Base-by-base conservation (phyloP, 2,329 filamentous ascomycete genomes). In the Tolypocladium pustulatum region DNA sequence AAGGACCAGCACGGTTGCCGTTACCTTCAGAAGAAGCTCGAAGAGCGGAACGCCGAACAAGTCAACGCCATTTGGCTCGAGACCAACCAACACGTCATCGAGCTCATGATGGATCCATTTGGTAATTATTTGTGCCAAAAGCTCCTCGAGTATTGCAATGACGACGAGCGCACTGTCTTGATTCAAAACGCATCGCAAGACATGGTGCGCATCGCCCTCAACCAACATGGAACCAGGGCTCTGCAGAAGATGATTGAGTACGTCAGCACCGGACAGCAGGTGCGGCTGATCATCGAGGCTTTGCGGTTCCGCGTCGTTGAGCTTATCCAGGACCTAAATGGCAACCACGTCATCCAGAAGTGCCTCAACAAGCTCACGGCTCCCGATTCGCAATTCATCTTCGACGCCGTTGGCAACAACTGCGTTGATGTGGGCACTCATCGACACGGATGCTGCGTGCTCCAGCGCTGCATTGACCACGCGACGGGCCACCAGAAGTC, bases 211-310 rank as follows among this genome's bases (percentile, higher is more conserved):
- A 97, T 99, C 69, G 94, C 94, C 32, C 79, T 97, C 61, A 97
- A 99, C 75, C 93, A 97, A 76, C 94, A 99, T 72, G 94, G 94
- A 65, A 99, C 94, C 60, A 87, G 94, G 57, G 94, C 94, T 62
- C 78, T 99, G 60, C 94, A 99, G 78, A 99, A 97, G 82, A 99
- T 99, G 94, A 99, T 99, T 65, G 94, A 99, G 75, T 95, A 90
- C 71, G 90, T 99, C 68, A 89, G 87, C 57, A 95, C 90, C 32
- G 81, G 86, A 3, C 86, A 89, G 68, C 94, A 99, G 75, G 89
- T 93, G 56, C 81, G 89, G 65, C 88, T 90, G 64, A 94, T 99
- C 71, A 96, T 96, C 64, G 81, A 88, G 58, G 90, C 94, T 17
- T 82, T 99, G 56, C 83, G 87, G 63, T 82, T 86, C 70, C 86